phyloP scores from a whole-genome alignment of 768 basidiomycete genomes.

The Floccularia luteovirens region DNA sequence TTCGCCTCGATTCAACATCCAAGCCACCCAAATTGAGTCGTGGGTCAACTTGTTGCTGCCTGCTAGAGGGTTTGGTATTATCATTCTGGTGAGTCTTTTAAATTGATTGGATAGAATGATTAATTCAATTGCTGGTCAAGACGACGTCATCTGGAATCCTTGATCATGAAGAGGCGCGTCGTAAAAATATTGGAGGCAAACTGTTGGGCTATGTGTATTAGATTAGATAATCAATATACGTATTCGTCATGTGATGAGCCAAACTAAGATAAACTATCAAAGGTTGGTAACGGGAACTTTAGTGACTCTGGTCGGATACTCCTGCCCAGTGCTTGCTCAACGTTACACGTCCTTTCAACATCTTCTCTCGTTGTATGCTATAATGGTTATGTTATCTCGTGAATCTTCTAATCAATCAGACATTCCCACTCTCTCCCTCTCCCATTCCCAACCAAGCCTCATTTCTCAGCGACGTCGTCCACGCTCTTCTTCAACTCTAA shows the following conservation, averaged over 20 bases:
- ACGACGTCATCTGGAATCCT: slow-evolving; percentile 98
- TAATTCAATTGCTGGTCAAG: slow-evolving; percentile 24
- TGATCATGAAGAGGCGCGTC: slow-evolving; percentile 98
- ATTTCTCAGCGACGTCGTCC: neutral
- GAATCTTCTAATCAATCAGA: too few relatives aligned
- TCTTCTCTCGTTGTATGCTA: too few relatives aligned
- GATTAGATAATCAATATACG: too few relatives aligned
- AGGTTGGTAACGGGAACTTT: too few relatives aligned
- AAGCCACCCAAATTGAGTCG: slow-evolving; percentile 83
- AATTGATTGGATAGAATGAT: neutral
- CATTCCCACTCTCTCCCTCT: too few relatives aligned
- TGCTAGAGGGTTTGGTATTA: slow-evolving; percentile 91
- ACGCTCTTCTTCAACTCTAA: neutral
- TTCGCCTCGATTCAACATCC: slow-evolving; percentile 98
- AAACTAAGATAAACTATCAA: too few relatives aligned
- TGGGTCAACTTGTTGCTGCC: slow-evolving; percentile 98
- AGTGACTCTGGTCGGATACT: too few relatives aligned
- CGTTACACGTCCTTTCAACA: too few relatives aligned
- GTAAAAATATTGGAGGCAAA: slow-evolving; percentile 97
- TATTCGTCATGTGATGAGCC: too few relatives aligned
- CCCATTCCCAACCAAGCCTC: too few relatives aligned
- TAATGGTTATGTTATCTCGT: too few relatives aligned
- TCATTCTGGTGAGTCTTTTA: slow-evolving; percentile 71
- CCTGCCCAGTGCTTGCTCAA: too few relatives aligned
- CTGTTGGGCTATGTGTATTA: slow-evolving; percentile 91